Base-by-base conservation (phyloP, 306 rosid genomes). In the Prinsepia uniflora region DNA sequence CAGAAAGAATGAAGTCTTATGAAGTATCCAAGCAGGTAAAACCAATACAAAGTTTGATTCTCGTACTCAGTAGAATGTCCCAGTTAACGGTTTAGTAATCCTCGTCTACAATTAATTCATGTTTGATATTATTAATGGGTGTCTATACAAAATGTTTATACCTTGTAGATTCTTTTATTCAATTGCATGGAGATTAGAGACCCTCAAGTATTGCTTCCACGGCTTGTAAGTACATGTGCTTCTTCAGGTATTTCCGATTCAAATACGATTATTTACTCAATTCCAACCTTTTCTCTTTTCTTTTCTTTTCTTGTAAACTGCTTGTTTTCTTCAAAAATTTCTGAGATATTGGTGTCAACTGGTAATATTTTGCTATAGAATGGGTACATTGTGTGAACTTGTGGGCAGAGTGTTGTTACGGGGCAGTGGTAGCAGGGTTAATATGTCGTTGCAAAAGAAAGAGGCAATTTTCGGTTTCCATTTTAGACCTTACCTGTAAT, bases 101-200 rank as follows among this genome's bases (percentile, higher is more conserved):
- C 58, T 18, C 45, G 14, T 54, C 14, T 19, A 45, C 18, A 53
- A 4, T 3, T 41, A 5, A 62, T 7, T n/a, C 45, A 13, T 72
- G 10, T 40, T 19, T 15, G 65, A 22, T 24, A 10, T 11, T 76
- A 74, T 58, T 52, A 56, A 55, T 71, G 48, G 76, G 68, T 73
- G 46, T 82, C 78, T 63, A 72, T 59, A 10, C 73, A 17, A 56
- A 59, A 44, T 59, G 63, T 72, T 73, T 70, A 62, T 81, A 36
- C 20, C 53, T 60, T 82, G 77, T 80, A 88, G 96, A 78, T 90
- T 84, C 94, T 90, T 77, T 81, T 90, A 71, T 88, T 90, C 84
- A 90, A 90, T 81, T 90, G 96, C 86, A 86, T 86, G 85, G 84
- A 86, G 66, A 83, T 83, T 80, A 84, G 96, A 82, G 82, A 88